Conservation (phyloP, 2,329 filamentous ascomycete genomes). For the Aureobasidium sp. region DNA sequence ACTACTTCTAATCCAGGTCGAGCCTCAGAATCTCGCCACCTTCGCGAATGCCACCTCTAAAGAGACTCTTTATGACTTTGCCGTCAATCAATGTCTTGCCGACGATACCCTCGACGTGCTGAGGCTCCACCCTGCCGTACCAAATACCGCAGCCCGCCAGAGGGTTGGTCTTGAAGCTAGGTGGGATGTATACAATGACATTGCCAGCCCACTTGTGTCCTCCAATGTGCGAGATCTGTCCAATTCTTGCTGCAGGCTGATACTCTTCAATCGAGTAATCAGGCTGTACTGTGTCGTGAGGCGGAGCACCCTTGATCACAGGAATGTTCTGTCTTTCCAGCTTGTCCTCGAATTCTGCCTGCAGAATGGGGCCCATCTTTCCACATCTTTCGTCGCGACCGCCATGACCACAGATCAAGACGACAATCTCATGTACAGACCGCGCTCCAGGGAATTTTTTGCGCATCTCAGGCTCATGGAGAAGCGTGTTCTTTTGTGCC, state of each 20-base stretch:
- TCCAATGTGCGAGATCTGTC: conserved; percentile 68
- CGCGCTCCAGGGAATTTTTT: conserved; percentile 46
- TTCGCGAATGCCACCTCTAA: conserved; percentile 56
- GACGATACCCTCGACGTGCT: conserved; percentile 68
- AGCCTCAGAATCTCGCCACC: conserved; percentile 18
- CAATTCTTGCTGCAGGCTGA: conserved; percentile 49
- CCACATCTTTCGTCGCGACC: conserved; percentile 77
- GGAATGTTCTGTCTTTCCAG: conserved; percentile 42
- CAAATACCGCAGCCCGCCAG: conserved; percentile 67
- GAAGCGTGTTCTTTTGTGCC: conserved; percentile 37
- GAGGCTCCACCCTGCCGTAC: conserved; percentile 72
- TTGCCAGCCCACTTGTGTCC: conserved; percentile 84
- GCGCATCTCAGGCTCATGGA: conserved; percentile 41
- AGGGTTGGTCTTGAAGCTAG: conserved; percentile 40
- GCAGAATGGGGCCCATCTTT: conserved; percentile 64
- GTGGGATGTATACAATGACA: conserved; percentile 71
- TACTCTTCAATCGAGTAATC: conserved; percentile 21
- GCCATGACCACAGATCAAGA: conserved; percentile 84
- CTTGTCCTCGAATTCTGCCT: conserved; percentile 58
- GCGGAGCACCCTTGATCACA: conserved; percentile 39
- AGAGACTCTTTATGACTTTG: conserved; percentile 60
- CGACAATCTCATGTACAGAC: conserved; percentile 58
- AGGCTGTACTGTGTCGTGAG: conserved; percentile 7
- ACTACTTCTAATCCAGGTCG: neutral
- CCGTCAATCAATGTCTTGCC: conserved; percentile 60